phyloP scores from a whole-genome alignment of 2,329 filamentous ascomycete genomes.

The Clarireedia sp. region DNA sequence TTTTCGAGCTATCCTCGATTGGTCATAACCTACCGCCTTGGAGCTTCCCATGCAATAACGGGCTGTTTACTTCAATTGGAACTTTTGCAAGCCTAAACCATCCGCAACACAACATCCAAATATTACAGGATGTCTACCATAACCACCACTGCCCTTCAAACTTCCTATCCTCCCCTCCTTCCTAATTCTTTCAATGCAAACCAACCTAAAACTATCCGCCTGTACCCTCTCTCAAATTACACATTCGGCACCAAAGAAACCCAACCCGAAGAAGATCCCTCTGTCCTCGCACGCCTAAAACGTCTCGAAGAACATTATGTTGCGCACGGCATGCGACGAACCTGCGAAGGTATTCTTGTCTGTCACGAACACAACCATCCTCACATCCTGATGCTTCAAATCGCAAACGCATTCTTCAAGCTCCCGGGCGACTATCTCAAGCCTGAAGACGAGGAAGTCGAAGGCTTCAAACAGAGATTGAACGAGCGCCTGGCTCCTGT shows the following conservation, averaged over 20 bases:
- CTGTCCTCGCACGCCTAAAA: constrained; percentile 84
- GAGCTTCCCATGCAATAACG: neutral
- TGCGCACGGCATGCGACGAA: constrained; percentile 89
- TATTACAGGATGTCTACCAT: constrained; percentile 69
- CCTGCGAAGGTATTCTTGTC: constrained; percentile 92
- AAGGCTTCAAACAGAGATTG: constrained; percentile 87
- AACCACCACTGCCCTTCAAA: constrained; percentile 66
- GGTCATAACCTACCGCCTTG: too few species aligned
- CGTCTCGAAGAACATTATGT: constrained; percentile 93
- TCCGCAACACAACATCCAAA: neutral
- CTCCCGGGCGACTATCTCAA: constrained; percentile 91
- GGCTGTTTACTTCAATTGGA: neutral
- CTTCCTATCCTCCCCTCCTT: constrained; percentile 67
- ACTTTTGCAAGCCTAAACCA: neutral
- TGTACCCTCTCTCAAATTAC: constrained; percentile 96
- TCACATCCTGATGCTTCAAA: constrained; percentile 97
- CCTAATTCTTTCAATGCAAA: constrained; percentile 81
- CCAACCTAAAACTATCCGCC: constrained; percentile 80
- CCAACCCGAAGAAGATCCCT: constrained; percentile 95
- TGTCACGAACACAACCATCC: constrained; percentile 99
- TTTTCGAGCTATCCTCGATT: too few species aligned
- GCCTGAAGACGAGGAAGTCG: constrained; percentile 81
- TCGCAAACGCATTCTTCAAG: constrained; percentile 99
- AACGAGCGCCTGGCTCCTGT: constrained; percentile 92
- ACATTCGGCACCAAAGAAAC: constrained; percentile 98